A percentile compares a stretch with the other conserved stretches of the same genome.
These are phyloP conservation scores for Leishmania lainsoni DNA, from an alignment of 208 protist species.

Conservation along the genomic window DNA sequence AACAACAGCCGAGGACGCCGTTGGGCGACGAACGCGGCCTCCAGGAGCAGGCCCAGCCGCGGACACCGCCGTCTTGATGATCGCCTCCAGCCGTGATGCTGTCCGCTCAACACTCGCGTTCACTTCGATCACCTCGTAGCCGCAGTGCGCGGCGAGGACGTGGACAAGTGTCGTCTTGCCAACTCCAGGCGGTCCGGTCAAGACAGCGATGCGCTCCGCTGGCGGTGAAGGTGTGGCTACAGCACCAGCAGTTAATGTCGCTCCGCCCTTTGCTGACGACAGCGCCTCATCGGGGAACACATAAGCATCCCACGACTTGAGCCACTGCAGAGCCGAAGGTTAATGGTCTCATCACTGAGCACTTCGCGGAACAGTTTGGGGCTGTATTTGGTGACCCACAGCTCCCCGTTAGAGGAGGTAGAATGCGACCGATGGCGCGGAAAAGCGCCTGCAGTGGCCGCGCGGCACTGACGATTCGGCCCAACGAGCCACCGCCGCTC, in stretches of 20 bases:
- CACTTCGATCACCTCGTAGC: constrained; percentile 94
- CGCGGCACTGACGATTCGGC: background rate
- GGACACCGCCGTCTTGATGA: constrained; percentile 69
- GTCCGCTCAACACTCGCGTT: constrained; percentile 95
- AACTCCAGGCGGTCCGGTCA: constrained; percentile 93
- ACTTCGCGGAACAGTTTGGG: constrained; percentile 76
- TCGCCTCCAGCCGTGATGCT: constrained; percentile 57
- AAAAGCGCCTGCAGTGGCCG: background rate
- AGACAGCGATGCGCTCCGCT: constrained; percentile 72
- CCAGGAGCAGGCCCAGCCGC: constrained; percentile 29
- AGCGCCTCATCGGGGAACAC: constrained; percentile 47
- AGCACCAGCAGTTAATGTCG: background rate
- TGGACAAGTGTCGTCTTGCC: constrained; percentile 97
- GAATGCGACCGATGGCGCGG: background rate
- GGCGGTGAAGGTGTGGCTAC: constrained; percentile 30
- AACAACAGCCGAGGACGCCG: background rate
- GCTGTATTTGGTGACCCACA: constrained; percentile 82
- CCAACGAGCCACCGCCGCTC: background rate
- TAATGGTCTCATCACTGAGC: constrained; percentile 83
- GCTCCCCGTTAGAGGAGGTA: constrained; percentile 11
- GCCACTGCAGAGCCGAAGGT: constrained; percentile 80
- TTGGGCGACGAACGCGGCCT: constrained; percentile 12
- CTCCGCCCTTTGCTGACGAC: background rate
- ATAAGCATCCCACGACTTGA: constrained; percentile 81
- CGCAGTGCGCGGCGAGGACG: constrained; percentile 92